Conservation (phyloP, 2,329 filamentous ascomycete genomes). For the Arthroderma uncinatum region DNA sequence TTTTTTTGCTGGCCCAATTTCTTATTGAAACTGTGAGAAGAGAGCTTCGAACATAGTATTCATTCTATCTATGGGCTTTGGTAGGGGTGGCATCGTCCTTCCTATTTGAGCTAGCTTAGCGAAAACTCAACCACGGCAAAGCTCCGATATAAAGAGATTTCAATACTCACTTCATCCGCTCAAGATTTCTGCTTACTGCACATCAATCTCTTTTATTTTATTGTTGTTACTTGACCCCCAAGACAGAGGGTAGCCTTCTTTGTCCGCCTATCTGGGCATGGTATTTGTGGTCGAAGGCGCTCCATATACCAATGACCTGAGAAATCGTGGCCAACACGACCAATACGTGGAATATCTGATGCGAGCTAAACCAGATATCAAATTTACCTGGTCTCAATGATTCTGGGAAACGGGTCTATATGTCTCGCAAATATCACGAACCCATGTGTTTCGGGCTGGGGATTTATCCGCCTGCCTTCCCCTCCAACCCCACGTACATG, state of each 20-base stretch:
- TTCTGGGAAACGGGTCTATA: constrained; percentile 37
- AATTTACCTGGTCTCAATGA: constrained; percentile 33
- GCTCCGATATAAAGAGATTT: background rate
- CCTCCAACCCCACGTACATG: background rate
- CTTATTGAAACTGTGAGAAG: background rate
- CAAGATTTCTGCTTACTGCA: background rate
- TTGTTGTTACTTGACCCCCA: no score
- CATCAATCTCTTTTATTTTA: background rate
- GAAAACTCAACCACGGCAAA: background rate
- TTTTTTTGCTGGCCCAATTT: background rate
- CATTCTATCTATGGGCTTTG: background rate
- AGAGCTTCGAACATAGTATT: no score
- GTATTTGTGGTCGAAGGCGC: constrained; percentile 79
- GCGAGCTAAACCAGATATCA: constrained; percentile 38
- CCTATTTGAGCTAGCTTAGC: background rate
- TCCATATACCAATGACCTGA: constrained; percentile 60
- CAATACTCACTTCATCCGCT: background rate
- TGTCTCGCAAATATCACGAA: background rate
- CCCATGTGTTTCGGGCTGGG: background rate
- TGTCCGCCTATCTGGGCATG: constrained; percentile 21
- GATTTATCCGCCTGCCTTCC: background rate
- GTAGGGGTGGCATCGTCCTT: background rate
- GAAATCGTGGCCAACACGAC: constrained; percentile 35
- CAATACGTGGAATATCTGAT: constrained; percentile 39
- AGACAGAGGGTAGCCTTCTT: background rate